Conservation (phyloP, 1,139 yeast genomes). For the Protomyces inundatus region DNA sequence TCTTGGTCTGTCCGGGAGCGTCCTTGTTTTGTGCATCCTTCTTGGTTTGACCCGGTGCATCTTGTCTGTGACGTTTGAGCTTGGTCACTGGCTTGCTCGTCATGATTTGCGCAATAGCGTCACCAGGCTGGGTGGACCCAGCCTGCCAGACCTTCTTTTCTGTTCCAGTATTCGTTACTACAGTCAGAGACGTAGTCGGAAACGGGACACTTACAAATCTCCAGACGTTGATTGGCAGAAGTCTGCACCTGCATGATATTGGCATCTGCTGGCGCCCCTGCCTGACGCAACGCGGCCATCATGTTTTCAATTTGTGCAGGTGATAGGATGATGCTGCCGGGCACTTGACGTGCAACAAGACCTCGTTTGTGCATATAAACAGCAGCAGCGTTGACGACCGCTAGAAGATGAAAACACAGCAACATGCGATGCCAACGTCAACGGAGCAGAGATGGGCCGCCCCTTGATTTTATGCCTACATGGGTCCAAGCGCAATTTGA, state of each 20-base stretch:
- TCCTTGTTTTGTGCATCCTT: not conserved
- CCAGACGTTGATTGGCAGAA: not conserved
- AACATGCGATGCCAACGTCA: not conserved
- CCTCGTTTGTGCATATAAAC: not conserved
- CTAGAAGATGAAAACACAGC: not conserved
- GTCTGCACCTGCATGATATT: not conserved
- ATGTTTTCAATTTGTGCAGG: not conserved
- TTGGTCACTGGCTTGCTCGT: not conserved
- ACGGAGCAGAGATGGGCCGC: not conserved
- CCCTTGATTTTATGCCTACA: not conserved
- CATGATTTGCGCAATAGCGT: not conserved
- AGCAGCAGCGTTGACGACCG: not conserved
- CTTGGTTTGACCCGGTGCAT: not conserved
- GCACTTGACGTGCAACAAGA: not conserved
- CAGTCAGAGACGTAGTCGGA: not conserved
- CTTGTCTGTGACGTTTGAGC: no score
- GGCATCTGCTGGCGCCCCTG: not conserved
- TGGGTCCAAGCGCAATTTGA: not conserved
- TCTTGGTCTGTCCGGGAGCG: not conserved
- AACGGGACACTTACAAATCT: not conserved
- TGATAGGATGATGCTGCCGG: not conserved
- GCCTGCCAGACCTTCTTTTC: not conserved
- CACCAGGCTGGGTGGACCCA: not conserved
- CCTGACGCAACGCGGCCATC: not conserved
- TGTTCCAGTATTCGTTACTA: not conserved